phyloP scores from a whole-genome alignment of 1,284 basidiomycete species.

The Papiliotrema fonsecae region DNA sequence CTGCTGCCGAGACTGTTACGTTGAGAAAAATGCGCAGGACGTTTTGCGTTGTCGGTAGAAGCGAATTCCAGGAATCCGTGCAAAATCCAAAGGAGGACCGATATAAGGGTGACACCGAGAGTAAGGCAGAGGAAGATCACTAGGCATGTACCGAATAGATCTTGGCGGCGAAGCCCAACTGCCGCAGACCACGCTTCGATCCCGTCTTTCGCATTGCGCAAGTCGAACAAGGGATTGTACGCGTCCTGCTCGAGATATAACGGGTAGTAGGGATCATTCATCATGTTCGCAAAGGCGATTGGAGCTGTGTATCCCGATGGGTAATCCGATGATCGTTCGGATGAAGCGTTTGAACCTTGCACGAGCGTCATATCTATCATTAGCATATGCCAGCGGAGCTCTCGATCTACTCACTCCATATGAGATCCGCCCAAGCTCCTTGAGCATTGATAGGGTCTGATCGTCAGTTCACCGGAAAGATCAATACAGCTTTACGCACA shows the following conservation, averaged over 20 bases:
- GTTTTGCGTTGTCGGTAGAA: conserved; percentile 1
- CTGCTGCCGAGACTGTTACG: conserved; percentile 15
- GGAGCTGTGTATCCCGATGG: conserved; percentile 59
- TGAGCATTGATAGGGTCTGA: conserved; percentile 78
- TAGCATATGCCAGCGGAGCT: neutral
- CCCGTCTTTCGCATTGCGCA: conserved; percentile 50
- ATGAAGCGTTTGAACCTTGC: conserved; percentile 49
- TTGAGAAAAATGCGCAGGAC: neutral
- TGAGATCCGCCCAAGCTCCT: conserved; percentile 79
- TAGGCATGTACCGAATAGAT: conserved; percentile 79
- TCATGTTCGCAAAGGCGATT: conserved; percentile 62
- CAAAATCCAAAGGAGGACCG: conserved; percentile 65
- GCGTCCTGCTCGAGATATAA: conserved; percentile 67
- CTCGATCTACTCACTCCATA: conserved; percentile 65
- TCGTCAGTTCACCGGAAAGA: conserved; percentile 15
- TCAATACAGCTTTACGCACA: conserved; percentile 56
- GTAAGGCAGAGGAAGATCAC: conserved; percentile 75
- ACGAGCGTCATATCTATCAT: conserved; percentile 67
- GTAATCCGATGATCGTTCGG: conserved; percentile 60
- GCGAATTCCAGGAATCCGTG: conserved; percentile 51
- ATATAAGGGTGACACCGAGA: conserved; percentile 64
- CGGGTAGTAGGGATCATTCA: conserved; percentile 64
- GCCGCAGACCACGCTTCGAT: conserved; percentile 74
- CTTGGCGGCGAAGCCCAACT: conserved; percentile 71
- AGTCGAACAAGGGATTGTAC: conserved; percentile 48